Conservation (phyloP, 1,284 basidiomycete genomes). For the Phylloporus sp. region DNA sequence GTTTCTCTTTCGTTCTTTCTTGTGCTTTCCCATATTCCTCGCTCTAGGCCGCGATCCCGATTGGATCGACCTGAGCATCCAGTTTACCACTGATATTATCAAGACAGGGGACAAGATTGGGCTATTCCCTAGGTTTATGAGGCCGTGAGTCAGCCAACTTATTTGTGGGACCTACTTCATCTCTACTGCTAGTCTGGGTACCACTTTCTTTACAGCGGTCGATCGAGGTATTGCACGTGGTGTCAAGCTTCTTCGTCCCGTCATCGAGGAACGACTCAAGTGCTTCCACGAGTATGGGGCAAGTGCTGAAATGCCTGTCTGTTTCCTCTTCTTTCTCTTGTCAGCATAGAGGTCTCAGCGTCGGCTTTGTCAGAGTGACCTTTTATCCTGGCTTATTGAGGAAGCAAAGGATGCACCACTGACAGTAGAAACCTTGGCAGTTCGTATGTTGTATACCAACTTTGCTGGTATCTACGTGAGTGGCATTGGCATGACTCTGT, state of each 20-base stretch:
- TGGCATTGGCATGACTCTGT: no score
- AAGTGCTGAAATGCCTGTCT: constrained; percentile 49
- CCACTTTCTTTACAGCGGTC: constrained; percentile 28
- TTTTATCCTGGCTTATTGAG: constrained; percentile 8
- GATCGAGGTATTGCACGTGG: constrained; percentile 9
- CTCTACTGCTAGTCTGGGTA: constrained; percentile 16
- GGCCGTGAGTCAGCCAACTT: constrained; percentile 43
- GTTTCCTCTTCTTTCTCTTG: constrained; percentile 11
- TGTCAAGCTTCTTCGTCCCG: constrained; percentile 41
- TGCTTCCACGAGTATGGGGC: constrained; percentile 43
- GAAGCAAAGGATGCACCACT: not conserved
- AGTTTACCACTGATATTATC: not conserved
- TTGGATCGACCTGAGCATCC: constrained; percentile 42
- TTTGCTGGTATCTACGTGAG: not conserved
- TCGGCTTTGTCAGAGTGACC: not conserved
- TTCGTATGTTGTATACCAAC: constrained; percentile 44
- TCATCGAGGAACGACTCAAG: constrained; percentile 48
- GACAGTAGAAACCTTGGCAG: constrained; percentile 39
- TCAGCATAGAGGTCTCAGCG: not conserved
- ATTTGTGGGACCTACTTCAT: not conserved
- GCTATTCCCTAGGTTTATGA: constrained; percentile 33
- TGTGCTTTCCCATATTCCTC: not conserved
- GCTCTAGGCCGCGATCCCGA: not conserved
- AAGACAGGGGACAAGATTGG: not conserved
- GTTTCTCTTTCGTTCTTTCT: not conserved